Evolutionary conservation across 1,284 basidiomycete species (phyloP), one percentile per base, ranked within the genome.

Genomic region (Heliocybe sulcata): DNA sequence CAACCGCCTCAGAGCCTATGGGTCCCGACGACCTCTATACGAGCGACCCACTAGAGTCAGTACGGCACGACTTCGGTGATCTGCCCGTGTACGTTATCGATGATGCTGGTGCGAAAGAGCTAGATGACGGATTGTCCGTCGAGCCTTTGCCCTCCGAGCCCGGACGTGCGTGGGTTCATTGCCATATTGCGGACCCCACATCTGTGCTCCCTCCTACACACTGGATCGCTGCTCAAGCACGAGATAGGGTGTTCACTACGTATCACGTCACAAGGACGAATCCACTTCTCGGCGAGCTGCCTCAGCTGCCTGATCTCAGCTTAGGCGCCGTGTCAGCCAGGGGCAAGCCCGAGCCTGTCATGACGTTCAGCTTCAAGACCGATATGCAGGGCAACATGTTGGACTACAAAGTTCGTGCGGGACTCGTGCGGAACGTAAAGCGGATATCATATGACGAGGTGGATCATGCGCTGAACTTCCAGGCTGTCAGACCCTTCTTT

Each of bases 141-240:
- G 90, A 95, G 59, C 61, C 70, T 1, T 74, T 85, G 20, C 8
- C 47, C 14, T 72, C 71, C 1, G 81, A 87, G 51, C 81, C 83
- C 2, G 80, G 76, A 16, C 73, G 73, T 56, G 64, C 74, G 53
- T 99, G 97, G 97, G 65, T 97, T 14, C 96, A 98, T 63, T 76
- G 90, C 19, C 96, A 99, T 66, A 79, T 99, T 54, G 96, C 97
- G 8, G 96, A 99, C 67, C 95, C 96, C 0, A 95, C 93, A 0
- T 75, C 87, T 1, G 65, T 87, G 56, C 73, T 99, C n/a, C 83
- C 83, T 16, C 87, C 85, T 0, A 77, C 76, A 0, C 85, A 94
- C 65, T 60, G 72, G 1, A 65, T 92, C 1, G 76, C 85, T 0
- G 69, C 76, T 29, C 64, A 72, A 2, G 92, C 93, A 0, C 72